Conservation (phyloP, 108 stramenopile genomes). For the Nitzschia sp. region DNA sequence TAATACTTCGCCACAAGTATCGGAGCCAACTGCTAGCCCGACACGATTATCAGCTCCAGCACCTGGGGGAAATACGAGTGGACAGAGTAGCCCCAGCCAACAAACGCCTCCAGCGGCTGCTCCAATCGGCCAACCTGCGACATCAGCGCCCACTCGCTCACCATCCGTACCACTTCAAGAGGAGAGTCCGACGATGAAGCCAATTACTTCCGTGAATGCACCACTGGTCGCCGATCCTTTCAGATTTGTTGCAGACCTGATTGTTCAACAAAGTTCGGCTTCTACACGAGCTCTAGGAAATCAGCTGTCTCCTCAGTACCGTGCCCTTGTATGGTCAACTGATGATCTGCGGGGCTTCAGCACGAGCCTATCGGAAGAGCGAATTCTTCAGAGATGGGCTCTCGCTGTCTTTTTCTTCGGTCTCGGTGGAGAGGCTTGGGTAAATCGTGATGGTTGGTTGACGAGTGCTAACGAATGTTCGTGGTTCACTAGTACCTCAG, state of each 20-base stretch:
- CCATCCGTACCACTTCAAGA: background rate
- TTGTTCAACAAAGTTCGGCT: background rate
- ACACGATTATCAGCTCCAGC: background rate
- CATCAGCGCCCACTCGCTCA: background rate
- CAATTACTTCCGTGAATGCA: too few relatives aligned
- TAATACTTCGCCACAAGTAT: background rate
- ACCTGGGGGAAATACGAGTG: background rate
- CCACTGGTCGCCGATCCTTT: background rate
- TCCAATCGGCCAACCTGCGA: background rate
- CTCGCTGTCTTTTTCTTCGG: slow-evolving; percentile 23
- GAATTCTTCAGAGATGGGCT: slow-evolving; percentile 16
- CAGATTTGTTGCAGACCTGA: background rate
- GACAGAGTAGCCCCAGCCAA: background rate
- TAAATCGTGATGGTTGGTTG: slow-evolving; percentile 14
- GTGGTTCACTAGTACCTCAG: slow-evolving; percentile 4
- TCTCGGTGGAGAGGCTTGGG: slow-evolving; percentile 26
- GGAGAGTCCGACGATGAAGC: too few relatives aligned
- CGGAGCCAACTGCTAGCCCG: background rate
- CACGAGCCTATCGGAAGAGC: background rate
- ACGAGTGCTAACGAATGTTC: slow-evolving; percentile 9
- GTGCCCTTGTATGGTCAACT: background rate
- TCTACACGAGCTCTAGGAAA: background rate
- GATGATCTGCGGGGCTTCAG: background rate
- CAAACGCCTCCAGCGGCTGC: background rate
- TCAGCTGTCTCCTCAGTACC: background rate